A percentile compares a stretch with the other conserved stretches of the same genome.
phyloP scores from a whole-genome alignment of 805 yeast species.

The Starmerella gropengiesseri region DNA sequence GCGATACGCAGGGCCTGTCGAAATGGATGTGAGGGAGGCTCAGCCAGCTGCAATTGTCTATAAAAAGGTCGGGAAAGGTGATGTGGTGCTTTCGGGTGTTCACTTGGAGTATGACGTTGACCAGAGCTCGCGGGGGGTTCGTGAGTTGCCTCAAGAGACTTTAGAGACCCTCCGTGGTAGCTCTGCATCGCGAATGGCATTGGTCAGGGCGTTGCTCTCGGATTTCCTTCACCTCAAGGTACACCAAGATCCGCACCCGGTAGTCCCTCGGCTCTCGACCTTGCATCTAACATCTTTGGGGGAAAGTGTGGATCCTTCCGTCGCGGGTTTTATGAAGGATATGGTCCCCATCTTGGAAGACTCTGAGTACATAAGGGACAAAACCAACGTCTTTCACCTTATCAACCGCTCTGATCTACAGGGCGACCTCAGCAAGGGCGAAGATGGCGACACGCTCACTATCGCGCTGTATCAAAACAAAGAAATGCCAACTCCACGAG shows the following conservation, averaged over 20 bases:
- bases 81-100: conserved; percentile 65
- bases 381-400: conserved; percentile 33
- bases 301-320: neutral
- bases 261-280: conserved; percentile 63
- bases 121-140: conserved; percentile 37
- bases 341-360: conserved; percentile 38
- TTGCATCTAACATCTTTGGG: conserved; percentile 24
- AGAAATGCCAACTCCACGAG: conserved; percentile 37
- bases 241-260: conserved; percentile 37
- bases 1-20: conserved; percentile 44
- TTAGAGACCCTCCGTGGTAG: conserved; percentile 34
- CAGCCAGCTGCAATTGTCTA: conserved; percentile 59
- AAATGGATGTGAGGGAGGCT: conserved; percentile 35
- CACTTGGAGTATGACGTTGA: conserved; percentile 69
- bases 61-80: conserved; percentile 62
- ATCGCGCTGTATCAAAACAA: conserved; percentile 33
- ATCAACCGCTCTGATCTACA: neutral
- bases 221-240: conserved; percentile 55
- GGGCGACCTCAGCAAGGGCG: neutral
- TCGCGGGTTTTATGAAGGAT: conserved; percentile 17
- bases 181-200: conserved; percentile 42
- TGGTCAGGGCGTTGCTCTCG: conserved; percentile 45
- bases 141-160: conserved; percentile 30
- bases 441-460: neutral
- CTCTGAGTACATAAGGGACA: conserved; percentile 36